Evolutionary conservation across 1,284 basidiomycete genomes (phyloP).

Genomic region (Ustanciosporium gigantosporum): DNA sequence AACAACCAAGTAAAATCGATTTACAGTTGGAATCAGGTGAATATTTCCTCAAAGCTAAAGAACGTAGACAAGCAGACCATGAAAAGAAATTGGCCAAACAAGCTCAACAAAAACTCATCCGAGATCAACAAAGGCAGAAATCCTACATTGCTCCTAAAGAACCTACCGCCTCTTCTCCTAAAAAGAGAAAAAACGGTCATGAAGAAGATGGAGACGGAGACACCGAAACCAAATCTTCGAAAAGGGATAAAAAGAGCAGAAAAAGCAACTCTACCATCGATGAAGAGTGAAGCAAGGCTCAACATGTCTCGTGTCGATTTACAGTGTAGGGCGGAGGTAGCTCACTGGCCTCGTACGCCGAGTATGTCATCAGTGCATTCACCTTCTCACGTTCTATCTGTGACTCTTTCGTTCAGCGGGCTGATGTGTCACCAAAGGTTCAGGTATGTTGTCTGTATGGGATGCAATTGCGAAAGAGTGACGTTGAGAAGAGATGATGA

Average conservation of each 20-base stretch:
- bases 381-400: too few species aligned
- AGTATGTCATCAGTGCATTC: too few species aligned
- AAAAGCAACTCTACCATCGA: conserved; percentile 14
- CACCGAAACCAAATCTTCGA: background rate
- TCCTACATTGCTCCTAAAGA: conserved; percentile 45
- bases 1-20: conserved; percentile 91
- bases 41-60: conserved; percentile 69
- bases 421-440: too few species aligned
- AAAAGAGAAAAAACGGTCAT: conserved; percentile 6
- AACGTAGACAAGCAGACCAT: conserved; percentile 67
- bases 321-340: too few species aligned
- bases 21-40: conserved; percentile 85
- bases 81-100: conserved; percentile 40
- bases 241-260: conserved; percentile 23
- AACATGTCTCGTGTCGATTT: too few species aligned
- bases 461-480: too few species aligned
- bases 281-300: too few species aligned
- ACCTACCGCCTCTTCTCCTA: conserved; percentile 3
- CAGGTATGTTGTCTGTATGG: too few species aligned
- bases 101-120: conserved; percentile 29
- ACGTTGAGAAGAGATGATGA: too few species aligned
- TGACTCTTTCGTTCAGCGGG: too few species aligned
- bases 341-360: too few species aligned
- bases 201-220: conserved; percentile 16
- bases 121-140: conserved; percentile 48